These are phyloP conservation scores for Firmiana major DNA, from an alignment of 345 rosid genomes.

Conservation along the genomic window DNA sequence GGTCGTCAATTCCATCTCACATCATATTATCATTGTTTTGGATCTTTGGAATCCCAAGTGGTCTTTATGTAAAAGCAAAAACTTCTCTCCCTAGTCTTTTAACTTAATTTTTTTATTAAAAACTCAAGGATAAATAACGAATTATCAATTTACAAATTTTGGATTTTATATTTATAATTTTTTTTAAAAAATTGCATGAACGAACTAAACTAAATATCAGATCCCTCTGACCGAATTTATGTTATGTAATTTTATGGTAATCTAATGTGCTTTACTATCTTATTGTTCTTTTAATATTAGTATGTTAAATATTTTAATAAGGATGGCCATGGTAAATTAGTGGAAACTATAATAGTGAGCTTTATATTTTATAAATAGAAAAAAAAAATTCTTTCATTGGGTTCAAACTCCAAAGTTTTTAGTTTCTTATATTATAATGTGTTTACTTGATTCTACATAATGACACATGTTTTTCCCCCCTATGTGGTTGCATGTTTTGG, in stretches of 20 bases:
- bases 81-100: too few relatives aligned
- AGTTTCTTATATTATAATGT: background rate
- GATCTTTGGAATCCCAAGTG: slow-evolving; percentile 44
- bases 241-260: too few relatives aligned
- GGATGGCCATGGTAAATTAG: background rate
- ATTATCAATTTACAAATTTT: too few relatives aligned
- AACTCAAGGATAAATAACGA: too few relatives aligned
- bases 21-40: slow-evolving; percentile 32
- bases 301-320: background rate
- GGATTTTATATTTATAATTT: too few relatives aligned
- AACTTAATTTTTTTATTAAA: too few relatives aligned
- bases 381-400: background rate
- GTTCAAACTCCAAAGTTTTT: background rate
- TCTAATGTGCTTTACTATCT: background rate
- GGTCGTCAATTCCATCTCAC: slow-evolving; percentile 43
- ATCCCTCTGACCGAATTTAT: too few relatives aligned
- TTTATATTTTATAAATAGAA: background rate
- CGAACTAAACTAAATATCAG: too few relatives aligned
- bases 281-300: too few relatives aligned
- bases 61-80: slow-evolving; percentile 23
- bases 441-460: too few relatives aligned
- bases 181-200: too few relatives aligned
- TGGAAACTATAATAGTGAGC: background rate
- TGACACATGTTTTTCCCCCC: background rate
- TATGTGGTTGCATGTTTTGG: background rate